Percentiles rank a stretch among this genome's conserved stretches.
Evolutionary conservation across 2,329 filamentous ascomycete genomes (phyloP).

Genomic region (Endocalyx cinctus): DNA sequence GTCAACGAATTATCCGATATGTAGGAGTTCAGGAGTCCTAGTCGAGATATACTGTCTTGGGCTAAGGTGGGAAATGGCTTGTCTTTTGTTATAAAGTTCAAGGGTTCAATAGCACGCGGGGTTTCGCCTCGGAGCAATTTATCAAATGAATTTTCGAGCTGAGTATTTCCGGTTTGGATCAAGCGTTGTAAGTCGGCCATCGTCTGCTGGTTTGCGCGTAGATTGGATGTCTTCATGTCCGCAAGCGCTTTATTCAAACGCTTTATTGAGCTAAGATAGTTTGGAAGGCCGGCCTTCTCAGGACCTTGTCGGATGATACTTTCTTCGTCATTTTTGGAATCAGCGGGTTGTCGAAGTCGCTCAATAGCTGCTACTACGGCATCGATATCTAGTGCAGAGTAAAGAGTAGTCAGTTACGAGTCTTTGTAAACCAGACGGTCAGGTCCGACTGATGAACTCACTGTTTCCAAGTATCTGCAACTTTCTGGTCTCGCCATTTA

Average conservation of each 20-base stretch:
- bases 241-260: slow-evolving; percentile 78
- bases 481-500: slow-evolving; percentile 86
- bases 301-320: slow-evolving; percentile 86
- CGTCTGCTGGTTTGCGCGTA: slow-evolving; percentile 87
- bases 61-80: slow-evolving; percentile 76
- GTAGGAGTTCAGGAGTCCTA: slow-evolving; percentile 75
- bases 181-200: slow-evolving; percentile 75
- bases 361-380: slow-evolving; percentile 82
- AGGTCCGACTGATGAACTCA: slow-evolving; percentile 30
- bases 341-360: slow-evolving; percentile 80
- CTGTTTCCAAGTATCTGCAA: slow-evolving; percentile 83
- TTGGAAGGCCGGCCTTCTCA: slow-evolving; percentile 72
- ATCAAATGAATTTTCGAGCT: slow-evolving; percentile 81
- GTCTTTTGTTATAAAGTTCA: slow-evolving; percentile 91
- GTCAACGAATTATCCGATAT: slow-evolving; percentile 59
- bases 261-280: slow-evolving; percentile 86
- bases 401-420: slow-evolving; percentile 15
- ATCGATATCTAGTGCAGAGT: slow-evolving; percentile 73
- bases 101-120: slow-evolving; percentile 74
- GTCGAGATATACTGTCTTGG: slow-evolving; percentile 67
- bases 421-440: neutral
- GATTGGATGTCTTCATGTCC: slow-evolving; percentile 84
- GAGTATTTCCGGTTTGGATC: slow-evolving; percentile 72
- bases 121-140: slow-evolving; percentile 71
- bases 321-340: slow-evolving; percentile 89